Percentiles rank a stretch among this genome's conserved stretches.
These are phyloP conservation scores for Falciphora oryzae DNA, from an alignment of 2,329 filamentous ascomycete species.

Conservation along the genomic window DNA sequence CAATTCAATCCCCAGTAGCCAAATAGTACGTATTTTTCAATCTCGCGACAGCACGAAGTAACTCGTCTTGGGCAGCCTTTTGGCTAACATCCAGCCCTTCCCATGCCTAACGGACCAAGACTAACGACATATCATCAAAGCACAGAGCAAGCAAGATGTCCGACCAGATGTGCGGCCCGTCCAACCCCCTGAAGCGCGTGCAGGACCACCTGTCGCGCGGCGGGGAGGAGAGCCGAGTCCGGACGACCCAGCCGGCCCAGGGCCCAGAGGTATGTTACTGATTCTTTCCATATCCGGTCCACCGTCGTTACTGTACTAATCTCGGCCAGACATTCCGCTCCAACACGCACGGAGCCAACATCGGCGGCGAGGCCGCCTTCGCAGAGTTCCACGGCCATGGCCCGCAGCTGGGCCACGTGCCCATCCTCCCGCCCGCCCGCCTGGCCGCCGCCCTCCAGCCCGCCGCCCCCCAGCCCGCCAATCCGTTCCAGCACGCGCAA, in stretches of 20 bases:
- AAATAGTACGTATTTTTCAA: no score
- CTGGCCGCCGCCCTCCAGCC: not conserved
- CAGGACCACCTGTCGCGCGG: slow-evolving; percentile 64
- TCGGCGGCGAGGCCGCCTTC: slow-evolving; percentile 16
- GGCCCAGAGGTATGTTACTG: not conserved
- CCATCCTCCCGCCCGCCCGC: not conserved
- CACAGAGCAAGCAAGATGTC: slow-evolving; percentile 26
- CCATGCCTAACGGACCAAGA: no score
- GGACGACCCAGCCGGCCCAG: not conserved
- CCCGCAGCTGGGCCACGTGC: slow-evolving; percentile 4
- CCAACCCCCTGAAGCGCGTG: slow-evolving; percentile 68
- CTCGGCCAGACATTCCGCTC: slow-evolving; percentile 16
- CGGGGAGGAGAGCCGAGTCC: slow-evolving; percentile 45
- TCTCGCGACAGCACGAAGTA: no score
- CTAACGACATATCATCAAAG: not conserved
- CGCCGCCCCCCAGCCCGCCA: no score
- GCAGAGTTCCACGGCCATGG: slow-evolving; percentile 4
- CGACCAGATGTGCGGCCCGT: slow-evolving; percentile 60
- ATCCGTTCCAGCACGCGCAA: not conserved
- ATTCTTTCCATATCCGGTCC: not conserved
- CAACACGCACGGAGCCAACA: slow-evolving; percentile 1
- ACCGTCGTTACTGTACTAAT: not conserved
- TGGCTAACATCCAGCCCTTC: no score
- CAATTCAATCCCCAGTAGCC: no score
- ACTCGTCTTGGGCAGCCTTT: no score